Conservation (phyloP, 805 yeast genomes). For the Ogataea glucozyma region DNA sequence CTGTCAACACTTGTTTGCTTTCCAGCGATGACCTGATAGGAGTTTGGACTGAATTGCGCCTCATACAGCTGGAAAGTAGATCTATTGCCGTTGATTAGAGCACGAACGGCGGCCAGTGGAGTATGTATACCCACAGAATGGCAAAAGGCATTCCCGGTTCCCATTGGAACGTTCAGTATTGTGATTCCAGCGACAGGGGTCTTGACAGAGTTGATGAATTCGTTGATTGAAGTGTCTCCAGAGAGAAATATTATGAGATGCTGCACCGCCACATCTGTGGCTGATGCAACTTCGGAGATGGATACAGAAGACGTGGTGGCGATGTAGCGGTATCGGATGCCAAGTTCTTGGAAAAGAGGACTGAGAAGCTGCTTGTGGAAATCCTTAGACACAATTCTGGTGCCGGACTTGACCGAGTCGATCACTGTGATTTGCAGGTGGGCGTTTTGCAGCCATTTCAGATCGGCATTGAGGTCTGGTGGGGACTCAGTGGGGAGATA, state of each 20-base stretch:
- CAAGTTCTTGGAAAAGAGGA: slow-evolving; percentile 47
- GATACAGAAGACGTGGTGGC: slow-evolving; percentile 43
- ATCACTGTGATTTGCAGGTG: slow-evolving; percentile 30
- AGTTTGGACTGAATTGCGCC: slow-evolving; percentile 43
- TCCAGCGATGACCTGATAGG: slow-evolving; percentile 9
- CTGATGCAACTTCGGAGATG: slow-evolving; percentile 41
- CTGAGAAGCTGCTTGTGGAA: slow-evolving; percentile 44
- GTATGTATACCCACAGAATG: slow-evolving; percentile 51
- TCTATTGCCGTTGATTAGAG: slow-evolving; percentile 33
- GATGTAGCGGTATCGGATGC: slow-evolving; percentile 39
- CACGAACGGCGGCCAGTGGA: slow-evolving; percentile 38
- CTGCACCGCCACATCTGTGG: slow-evolving; percentile 24
- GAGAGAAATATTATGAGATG: slow-evolving; percentile 63
- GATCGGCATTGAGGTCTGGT: not conserved
- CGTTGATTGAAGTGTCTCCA: slow-evolving; percentile 85
- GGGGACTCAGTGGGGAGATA: no score
- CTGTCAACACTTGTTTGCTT: slow-evolving; percentile 18
- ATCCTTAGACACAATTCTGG: slow-evolving; percentile 38
- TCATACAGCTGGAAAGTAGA: slow-evolving; percentile 44
- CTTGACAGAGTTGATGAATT: slow-evolving; percentile 56
- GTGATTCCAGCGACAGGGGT: slow-evolving; percentile 7
- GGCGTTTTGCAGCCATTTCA: not conserved
- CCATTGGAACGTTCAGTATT: slow-evolving; percentile 61
- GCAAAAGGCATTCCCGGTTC: slow-evolving; percentile 85
- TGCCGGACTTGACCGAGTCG: slow-evolving; percentile 55